A percentile compares a stretch with the other conserved stretches of the same genome.
These are phyloP conservation scores for Termitomyces sp. DNA, from an alignment of 768 basidiomycete genomes.

Conservation along the genomic window DNA sequence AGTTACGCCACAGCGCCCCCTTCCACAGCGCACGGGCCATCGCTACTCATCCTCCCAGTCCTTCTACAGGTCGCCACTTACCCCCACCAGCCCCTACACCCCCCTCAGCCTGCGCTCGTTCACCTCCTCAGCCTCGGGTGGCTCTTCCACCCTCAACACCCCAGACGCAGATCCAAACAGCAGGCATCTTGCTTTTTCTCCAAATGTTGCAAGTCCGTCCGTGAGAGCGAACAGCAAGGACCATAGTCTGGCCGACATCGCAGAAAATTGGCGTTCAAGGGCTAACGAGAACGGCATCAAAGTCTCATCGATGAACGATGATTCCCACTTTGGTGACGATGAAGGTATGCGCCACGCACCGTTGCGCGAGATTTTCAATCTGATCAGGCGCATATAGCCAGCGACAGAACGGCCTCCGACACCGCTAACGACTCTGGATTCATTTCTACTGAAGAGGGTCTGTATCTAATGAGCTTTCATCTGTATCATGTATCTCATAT, in stretches of 20 bases:
- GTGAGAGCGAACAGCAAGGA: constrained; percentile 24
- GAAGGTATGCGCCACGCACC: constrained; percentile 34
- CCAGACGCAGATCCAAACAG: constrained; percentile 42
- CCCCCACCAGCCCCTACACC: constrained; percentile 65
- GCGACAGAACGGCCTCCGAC: constrained; percentile 45
- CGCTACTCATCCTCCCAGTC: constrained; percentile 37
- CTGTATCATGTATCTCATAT: constrained; percentile 13
- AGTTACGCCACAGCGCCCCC: constrained; percentile 61
- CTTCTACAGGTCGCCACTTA: constrained; percentile 52
- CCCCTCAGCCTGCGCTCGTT: constrained; percentile 66
- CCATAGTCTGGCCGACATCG: constrained; percentile 53
- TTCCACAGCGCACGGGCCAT: constrained; percentile 36
- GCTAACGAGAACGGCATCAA: constrained; percentile 70
- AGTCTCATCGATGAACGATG: constrained; percentile 49
- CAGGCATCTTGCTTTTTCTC: constrained; percentile 40
- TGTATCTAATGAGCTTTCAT: constrained; percentile 4
- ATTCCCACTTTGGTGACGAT: constrained; percentile 39
- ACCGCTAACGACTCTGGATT: constrained; percentile 41
- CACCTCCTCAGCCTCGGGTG: constrained; percentile 46
- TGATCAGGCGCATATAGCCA: constrained; percentile 44
- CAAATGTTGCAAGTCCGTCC: constrained; percentile 30
- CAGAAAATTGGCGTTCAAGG: constrained; percentile 67
- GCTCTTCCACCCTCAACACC: constrained; percentile 53
- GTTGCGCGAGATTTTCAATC: constrained; percentile 10
- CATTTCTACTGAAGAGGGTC: constrained; percentile 47